phyloP scores from a whole-genome alignment of 2,329 filamentous ascomycete species.

The Epichloe gansuensis region DNA sequence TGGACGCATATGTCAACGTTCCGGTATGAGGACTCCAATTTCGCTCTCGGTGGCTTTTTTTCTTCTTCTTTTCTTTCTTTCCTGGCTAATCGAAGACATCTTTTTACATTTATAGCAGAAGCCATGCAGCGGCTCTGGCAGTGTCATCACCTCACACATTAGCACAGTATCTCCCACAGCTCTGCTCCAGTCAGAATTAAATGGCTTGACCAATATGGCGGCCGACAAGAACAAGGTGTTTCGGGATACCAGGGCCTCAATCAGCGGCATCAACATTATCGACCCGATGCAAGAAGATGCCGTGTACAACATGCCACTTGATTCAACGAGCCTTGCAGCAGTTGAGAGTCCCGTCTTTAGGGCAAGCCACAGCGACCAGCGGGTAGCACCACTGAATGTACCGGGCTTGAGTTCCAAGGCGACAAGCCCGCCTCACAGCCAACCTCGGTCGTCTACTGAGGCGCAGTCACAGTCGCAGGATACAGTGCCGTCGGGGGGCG shows the following conservation, averaged over 20 bases:
- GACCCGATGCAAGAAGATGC: conserved; percentile 21
- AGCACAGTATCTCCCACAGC: conserved; percentile 11
- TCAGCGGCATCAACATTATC: conserved; percentile 7
- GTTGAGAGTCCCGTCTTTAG: conserved; percentile 16
- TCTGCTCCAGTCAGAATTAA: conserved; percentile 3
- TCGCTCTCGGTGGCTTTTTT: background rate
- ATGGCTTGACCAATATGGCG: conserved; percentile 1
- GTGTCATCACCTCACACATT: background rate
- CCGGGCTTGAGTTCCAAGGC: background rate
- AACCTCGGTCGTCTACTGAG: conserved; percentile 18
- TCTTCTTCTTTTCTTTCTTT: background rate
- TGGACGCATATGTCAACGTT: conserved; percentile 44
- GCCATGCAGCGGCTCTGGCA: background rate
- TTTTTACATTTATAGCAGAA: background rate
- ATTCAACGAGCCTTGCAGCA: conserved; percentile 13
- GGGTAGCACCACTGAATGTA: background rate
- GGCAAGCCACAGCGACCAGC: conserved; percentile 4
- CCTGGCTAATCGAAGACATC: background rate
- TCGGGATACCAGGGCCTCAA: background rate
- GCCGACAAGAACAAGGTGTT: conserved; percentile 3
- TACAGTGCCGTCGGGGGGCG: conserved; percentile 1
- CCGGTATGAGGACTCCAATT: conserved; percentile 13
- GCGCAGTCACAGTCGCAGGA: conserved; percentile 18
- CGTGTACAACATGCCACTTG: conserved; percentile 20
- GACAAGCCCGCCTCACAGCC: conserved; percentile 10